Evolutionary conservation across 805 yeast genomes (phyloP).

Genomic region (Metschnikowia similis): DNA sequence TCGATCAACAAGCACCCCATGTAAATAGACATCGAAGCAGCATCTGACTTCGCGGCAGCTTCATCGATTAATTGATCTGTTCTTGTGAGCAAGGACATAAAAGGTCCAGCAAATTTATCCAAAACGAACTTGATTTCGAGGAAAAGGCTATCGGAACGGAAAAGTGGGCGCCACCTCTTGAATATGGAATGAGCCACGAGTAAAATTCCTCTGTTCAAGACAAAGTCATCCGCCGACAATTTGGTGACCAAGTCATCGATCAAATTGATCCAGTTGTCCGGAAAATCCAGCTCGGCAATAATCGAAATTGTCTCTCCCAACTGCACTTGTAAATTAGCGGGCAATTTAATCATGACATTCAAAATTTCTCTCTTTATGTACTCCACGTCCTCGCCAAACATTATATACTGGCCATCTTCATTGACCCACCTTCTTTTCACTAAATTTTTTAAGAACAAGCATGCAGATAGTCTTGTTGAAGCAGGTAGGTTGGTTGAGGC

Average conservation of each 20-base stretch:
- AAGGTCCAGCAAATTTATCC: conserved; percentile 78
- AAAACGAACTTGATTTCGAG: conserved; percentile 83
- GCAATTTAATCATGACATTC: conserved; percentile 79
- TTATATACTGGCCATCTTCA: conserved; percentile 75
- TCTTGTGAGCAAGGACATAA: conserved; percentile 59
- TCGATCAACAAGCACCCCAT: conserved; percentile 70
- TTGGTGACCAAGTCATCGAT: conserved; percentile 68
- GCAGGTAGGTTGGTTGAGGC: conserved; percentile 53
- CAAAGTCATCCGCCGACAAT: conserved; percentile 62
- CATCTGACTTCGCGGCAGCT: conserved; percentile 37
- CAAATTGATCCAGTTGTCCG: conserved; percentile 79
- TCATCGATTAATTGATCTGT: conserved; percentile 62
- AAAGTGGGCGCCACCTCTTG: conserved; percentile 94
- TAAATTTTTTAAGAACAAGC: conserved; percentile 85
- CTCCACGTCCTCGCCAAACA: conserved; percentile 57
- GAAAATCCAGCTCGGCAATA: conserved; percentile 95
- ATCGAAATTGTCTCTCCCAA: conserved; percentile 89
- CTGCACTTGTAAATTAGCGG: conserved; percentile 80
- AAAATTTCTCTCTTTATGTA: conserved; percentile 74
- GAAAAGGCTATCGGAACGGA: conserved; percentile 85
- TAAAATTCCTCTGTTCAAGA: conserved; percentile 77
- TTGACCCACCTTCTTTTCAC: conserved; percentile 84
- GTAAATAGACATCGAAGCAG: conserved; percentile 49
- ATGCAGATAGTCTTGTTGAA: conserved; percentile 77
- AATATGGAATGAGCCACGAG: conserved; percentile 93